A percentile compares a stretch with the other conserved stretches of the same genome.
Conservation (phyloP, 148 eudicot species). For the Vaccinium myrtillus region DNA sequence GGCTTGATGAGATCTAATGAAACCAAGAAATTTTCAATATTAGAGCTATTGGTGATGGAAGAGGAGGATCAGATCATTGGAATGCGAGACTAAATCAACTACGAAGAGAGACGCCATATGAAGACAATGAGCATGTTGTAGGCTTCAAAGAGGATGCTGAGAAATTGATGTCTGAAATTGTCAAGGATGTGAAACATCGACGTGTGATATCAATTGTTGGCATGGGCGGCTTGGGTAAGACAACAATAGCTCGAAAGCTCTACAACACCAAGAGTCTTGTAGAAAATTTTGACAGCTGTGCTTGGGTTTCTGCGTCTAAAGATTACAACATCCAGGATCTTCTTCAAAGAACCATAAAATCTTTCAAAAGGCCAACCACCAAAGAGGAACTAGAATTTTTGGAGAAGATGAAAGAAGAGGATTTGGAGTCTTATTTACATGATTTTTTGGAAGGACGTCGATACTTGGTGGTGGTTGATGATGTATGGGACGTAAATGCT, state of each 20-base stretch:
- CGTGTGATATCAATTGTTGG: background rate
- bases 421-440: background rate
- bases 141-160: background rate
- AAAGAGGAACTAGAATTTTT: background rate
- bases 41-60: too few species aligned
- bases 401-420: conserved; percentile 7
- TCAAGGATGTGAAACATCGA: background rate
- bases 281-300: too few species aligned
- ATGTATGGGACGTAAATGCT: conserved; percentile 13
- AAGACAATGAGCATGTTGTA: background rate
- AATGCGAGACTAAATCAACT: background rate
- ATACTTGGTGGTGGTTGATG: conserved; percentile 14
- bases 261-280: background rate
- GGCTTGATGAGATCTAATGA: too few species aligned
- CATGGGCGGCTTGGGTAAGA: background rate
- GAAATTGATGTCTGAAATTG: background rate
- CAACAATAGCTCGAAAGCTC: background rate
- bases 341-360: too few species aligned
- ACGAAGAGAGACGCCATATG: background rate
- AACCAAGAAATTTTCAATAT: too few species aligned
- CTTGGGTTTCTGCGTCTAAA: too few species aligned
- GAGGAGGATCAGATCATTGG: too few species aligned
- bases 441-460: background rate
- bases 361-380: too few species aligned
- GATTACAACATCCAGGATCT: too few species aligned